A percentile compares a stretch with the other conserved stretches of the same genome.
phyloP scores from a whole-genome alignment of 2,329 filamentous ascomycete genomes.

The Fusarium pilosicola region DNA sequence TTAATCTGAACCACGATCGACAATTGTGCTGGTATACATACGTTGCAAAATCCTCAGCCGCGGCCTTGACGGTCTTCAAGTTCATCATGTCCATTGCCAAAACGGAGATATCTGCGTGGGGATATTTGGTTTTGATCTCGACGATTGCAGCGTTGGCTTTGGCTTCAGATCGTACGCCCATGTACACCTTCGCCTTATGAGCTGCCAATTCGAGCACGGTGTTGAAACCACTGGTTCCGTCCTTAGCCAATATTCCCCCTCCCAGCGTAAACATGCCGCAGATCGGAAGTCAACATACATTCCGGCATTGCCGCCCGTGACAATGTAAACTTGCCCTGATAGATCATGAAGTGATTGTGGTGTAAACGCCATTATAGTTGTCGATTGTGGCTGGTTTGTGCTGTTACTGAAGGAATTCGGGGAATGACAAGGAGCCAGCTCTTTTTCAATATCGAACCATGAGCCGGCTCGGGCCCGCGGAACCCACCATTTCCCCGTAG shows the following conservation, averaged over 20 bases:
- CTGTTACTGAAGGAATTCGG: not conserved
- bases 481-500: not conserved
- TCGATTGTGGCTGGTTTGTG: not conserved
- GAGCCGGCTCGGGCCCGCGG: not conserved
- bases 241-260: not conserved
- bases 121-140: not conserved
- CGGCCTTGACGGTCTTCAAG: not conserved
- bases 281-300: not conserved
- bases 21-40: not conserved
- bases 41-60: not conserved
- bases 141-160: not conserved
- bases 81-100: conserved; percentile 2
- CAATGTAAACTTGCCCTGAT: conserved; percentile 3
- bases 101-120: not conserved
- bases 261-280: not conserved
- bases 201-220: not conserved
- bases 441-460: not conserved
- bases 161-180: not conserved
- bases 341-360: not conserved
- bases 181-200: conserved; percentile 10
- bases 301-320: not conserved
- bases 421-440: not conserved
- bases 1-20: not conserved
- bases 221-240: not conserved
- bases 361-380: not conserved